These are phyloP conservation scores for Babjeviella inositovora DNA, from an alignment of 805 yeast genomes.

Conservation along the genomic window DNA sequence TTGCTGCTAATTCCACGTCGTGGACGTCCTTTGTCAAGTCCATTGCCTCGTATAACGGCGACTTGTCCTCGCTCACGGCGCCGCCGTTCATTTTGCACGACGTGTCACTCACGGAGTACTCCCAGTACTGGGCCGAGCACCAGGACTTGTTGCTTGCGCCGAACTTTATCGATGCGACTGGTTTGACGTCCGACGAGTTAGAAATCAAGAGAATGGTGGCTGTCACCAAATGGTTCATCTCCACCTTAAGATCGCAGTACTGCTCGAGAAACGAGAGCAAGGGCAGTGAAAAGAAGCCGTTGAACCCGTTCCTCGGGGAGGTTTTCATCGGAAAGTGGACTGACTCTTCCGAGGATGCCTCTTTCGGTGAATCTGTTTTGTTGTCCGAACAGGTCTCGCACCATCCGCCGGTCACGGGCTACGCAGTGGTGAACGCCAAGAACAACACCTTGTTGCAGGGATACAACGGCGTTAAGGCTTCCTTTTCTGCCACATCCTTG, in stretches of 20 bases:
- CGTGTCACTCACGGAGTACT: slow-evolving; percentile 76
- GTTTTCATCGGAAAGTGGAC: slow-evolving; percentile 83
- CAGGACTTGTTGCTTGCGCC: slow-evolving; percentile 74
- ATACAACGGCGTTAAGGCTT: slow-evolving; percentile 77
- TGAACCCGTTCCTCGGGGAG: slow-evolving; percentile 94
- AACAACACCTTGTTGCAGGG: slow-evolving; percentile 66
- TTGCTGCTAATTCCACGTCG: no score
- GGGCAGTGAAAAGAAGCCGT: slow-evolving; percentile 95
- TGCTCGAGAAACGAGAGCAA: slow-evolving; percentile 80
- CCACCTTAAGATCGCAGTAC: slow-evolving; percentile 85
- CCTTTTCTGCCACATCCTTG: slow-evolving; percentile 61
- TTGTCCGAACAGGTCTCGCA: slow-evolving; percentile 90
- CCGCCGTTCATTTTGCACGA: slow-evolving; percentile 95
- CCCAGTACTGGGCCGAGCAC: slow-evolving; percentile 94
- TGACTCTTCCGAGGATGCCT: slow-evolving; percentile 26
- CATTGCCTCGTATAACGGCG: slow-evolving; percentile 86
- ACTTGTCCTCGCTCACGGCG: slow-evolving; percentile 84
- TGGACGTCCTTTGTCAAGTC: slow-evolving; percentile 91
- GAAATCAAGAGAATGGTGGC: slow-evolving; percentile 54
- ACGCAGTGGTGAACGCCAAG: slow-evolving; percentile 61
- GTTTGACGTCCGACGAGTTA: slow-evolving; percentile 16
- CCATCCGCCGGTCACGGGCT: slow-evolving; percentile 97
- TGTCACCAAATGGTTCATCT: slow-evolving; percentile 82
- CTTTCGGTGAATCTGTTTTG: slow-evolving; percentile 61
- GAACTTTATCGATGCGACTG: slow-evolving; percentile 21